These are phyloP conservation scores for Acorus gramineus DNA, from an alignment of 106 monocot genomes.

Conservation along the genomic window DNA sequence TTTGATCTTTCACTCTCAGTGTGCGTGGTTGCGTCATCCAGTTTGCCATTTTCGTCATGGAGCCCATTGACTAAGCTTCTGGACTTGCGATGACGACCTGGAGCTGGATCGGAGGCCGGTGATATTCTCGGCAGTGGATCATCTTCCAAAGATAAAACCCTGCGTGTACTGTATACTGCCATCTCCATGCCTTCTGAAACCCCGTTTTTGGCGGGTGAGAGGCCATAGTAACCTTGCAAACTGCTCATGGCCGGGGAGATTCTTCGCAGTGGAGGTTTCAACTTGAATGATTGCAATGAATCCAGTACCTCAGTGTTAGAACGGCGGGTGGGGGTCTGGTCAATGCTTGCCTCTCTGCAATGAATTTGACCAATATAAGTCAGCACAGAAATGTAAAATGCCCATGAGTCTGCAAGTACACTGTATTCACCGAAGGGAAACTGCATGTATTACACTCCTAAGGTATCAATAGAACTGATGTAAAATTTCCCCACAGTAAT, in stretches of 20 bases:
- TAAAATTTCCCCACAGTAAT: too few species aligned
- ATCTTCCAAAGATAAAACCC: conserved; percentile 23
- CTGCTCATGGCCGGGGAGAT: conserved; percentile 77
- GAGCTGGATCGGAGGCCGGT: conserved; percentile 34
- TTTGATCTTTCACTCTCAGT: too few species aligned
- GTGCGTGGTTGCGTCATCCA: neutral
- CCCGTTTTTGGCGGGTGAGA: conserved; percentile 30
- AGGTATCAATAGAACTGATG: too few species aligned
- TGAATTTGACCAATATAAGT: too few species aligned
- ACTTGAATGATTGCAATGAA: conserved; percentile 40
- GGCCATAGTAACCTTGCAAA: conserved; percentile 62
- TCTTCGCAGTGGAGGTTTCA: conserved; percentile 19
- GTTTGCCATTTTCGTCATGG: conserved; percentile 20
- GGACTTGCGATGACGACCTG: conserved; percentile 37
- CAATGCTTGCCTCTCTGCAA: conserved; percentile 16
- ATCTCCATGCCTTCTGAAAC: conserved; percentile 49
- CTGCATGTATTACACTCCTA: too few species aligned
- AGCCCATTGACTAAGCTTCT: conserved; percentile 39
- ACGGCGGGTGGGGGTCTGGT: conserved; percentile 32
- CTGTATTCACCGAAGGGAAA: too few species aligned
- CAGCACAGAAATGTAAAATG: too few species aligned
- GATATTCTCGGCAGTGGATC: conserved; percentile 13
- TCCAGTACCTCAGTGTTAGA: conserved; percentile 33
- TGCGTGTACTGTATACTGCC: conserved; percentile 34
- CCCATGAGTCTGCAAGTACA: too few species aligned